phyloP scores from a whole-genome alignment of 2,329 filamentous ascomycete species.

The Cercospora citrullina region DNA sequence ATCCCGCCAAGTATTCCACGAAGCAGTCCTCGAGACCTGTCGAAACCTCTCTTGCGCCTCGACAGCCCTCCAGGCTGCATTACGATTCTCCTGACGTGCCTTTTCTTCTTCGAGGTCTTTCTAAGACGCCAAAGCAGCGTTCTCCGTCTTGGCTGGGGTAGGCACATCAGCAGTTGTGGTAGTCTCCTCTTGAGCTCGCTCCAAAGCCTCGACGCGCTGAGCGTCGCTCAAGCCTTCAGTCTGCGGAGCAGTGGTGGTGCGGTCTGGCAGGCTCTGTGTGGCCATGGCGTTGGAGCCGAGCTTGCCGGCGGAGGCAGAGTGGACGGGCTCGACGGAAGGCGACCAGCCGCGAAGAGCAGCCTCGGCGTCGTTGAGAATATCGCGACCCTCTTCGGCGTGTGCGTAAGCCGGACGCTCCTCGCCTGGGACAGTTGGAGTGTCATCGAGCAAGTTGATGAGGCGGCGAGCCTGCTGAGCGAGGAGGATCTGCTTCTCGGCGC shows the following conservation, averaged over 20 bases:
- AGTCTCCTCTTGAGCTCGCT: slow-evolving; percentile 26
- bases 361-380: slow-evolving; percentile 90
- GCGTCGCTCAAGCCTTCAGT: slow-evolving; percentile 20
- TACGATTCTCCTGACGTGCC: slow-evolving; percentile 8
- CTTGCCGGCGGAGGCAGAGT: slow-evolving; percentile 47
- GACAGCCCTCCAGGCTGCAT: slow-evolving; percentile 7
- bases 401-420: slow-evolving; percentile 71
- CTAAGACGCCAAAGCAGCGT: slow-evolving; percentile 29
- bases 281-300: slow-evolving; percentile 52
- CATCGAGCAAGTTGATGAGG: slow-evolving; percentile 81
- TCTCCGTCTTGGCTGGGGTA: slow-evolving; percentile 22
- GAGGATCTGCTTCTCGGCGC: slow-evolving; percentile 94
- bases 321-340: slow-evolving; percentile 56
- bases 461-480: slow-evolving; percentile 87
- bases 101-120: slow-evolving; percentile 13
- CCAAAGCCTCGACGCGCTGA: slow-evolving; percentile 28
- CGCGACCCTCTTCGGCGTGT: slow-evolving; percentile 66
- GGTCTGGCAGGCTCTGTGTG: slow-evolving; percentile 13
- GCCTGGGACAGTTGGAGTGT: slow-evolving; percentile 84
- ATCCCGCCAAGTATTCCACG: slow-evolving; percentile 15
- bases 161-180: slow-evolving; percentile 21
- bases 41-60: slow-evolving; percentile 9
- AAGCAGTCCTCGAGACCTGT: slow-evolving; percentile 5
- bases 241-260: slow-evolving; percentile 3
- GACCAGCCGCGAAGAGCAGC: slow-evolving; percentile 79